Conservation (phyloP, 352 stramenopile genomes). For the Globisporangium solare region DNA sequence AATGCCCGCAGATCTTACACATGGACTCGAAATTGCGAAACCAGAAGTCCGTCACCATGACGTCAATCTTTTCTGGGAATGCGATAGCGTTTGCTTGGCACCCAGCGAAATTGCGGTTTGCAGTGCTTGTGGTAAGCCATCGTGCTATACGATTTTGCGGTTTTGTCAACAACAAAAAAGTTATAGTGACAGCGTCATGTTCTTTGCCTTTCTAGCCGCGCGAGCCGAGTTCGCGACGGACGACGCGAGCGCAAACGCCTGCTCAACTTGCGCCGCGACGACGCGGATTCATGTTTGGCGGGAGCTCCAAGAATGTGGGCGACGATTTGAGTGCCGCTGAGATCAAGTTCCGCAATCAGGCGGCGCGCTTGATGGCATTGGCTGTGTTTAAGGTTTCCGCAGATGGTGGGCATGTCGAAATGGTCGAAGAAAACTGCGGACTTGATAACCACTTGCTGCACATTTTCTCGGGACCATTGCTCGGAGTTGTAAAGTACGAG, state of each 20-base stretch:
- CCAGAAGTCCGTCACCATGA: conserved; percentile 60
- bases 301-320: conserved; percentile 26
- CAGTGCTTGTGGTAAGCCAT: conserved; percentile 39
- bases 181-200: not conserved
- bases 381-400: conserved; percentile 28
- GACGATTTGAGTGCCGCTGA: conserved; percentile 27
- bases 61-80: conserved; percentile 51
- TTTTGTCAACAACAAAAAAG: no score
- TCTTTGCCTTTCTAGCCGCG: conserved; percentile 34
- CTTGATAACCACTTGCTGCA: conserved; percentile 58
- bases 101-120: conserved; percentile 38
- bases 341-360: conserved; percentile 27
- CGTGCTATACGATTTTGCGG: not conserved
- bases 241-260: conserved; percentile 31
- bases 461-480: conserved; percentile 63
- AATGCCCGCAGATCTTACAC: conserved; percentile 39
- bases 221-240: conserved; percentile 38
- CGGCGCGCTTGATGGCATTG: conserved; percentile 35
- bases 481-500: conserved; percentile 61
- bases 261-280: conserved; percentile 34
- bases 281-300: conserved; percentile 67
- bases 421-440: conserved; percentile 48
- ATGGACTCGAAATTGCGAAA: conserved; percentile 63
- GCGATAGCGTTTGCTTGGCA: conserved; percentile 67
- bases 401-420: conserved; percentile 36